Conservation (phyloP, 768 basidiomycete species). For the Mycena amicta region DNA sequence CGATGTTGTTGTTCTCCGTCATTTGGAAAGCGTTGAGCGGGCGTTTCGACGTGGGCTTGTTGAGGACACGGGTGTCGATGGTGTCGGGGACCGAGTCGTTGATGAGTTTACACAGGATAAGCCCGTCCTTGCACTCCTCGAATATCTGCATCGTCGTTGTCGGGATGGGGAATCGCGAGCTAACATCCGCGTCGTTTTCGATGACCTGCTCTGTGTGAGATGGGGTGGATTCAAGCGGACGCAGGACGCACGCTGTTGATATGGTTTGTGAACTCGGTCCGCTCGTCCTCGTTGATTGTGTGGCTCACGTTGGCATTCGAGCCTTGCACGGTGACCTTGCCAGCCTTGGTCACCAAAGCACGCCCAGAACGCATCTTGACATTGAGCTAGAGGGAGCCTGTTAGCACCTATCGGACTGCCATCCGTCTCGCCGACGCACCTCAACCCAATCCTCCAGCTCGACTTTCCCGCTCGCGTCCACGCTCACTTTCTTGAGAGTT, state of each 20-base stretch:
- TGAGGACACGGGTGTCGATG: conserved; percentile 97
- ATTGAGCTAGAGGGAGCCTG: conserved; percentile 59
- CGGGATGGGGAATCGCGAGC: conserved; percentile 83
- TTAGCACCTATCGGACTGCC: conserved; percentile 26
- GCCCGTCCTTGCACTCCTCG: conserved; percentile 93
- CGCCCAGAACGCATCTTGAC: conserved; percentile 67
- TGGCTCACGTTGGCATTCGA: conserved; percentile 95
- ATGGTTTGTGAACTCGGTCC: conserved; percentile 95
- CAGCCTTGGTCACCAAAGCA: conserved; percentile 64
- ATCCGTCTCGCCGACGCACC: conserved; percentile 46
- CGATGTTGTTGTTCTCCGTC: conserved; percentile 99
- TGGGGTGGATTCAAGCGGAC: not conserved
- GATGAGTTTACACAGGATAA: conserved; percentile 97
- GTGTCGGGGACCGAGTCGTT: conserved; percentile 99
- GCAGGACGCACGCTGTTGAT: conserved; percentile 81
- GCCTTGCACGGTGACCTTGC: conserved; percentile 92
- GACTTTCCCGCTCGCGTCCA: conserved; percentile 94
- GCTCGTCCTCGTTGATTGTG: conserved; percentile 96
- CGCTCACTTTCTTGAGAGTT: conserved; percentile 89
- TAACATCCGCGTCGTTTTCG: conserved; percentile 87
- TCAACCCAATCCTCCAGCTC: conserved; percentile 99
- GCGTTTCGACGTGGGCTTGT: conserved; percentile 80
- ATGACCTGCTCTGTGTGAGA: conserved; percentile 68
- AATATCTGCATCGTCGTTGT: conserved; percentile 98
- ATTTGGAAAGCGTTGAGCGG: conserved; percentile 98